Conservation (phyloP, 805 yeast genomes). For the Candida oleophila region DNA sequence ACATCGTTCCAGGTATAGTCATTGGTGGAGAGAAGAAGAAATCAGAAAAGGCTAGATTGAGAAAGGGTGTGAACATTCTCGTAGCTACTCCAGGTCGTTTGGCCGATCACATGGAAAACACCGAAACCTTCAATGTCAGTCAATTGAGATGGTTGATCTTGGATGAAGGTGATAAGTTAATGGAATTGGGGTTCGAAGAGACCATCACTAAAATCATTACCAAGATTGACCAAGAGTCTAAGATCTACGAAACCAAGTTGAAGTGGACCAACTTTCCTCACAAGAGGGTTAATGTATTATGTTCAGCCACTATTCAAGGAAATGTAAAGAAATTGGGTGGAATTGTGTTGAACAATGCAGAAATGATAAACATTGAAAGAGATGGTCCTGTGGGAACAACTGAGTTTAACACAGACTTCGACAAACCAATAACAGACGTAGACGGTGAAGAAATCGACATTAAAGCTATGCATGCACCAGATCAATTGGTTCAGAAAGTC, state of each 20-base stretch:
- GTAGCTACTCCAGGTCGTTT: constrained; percentile 98
- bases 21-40: constrained; percentile 99
- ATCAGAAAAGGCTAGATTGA: constrained; percentile 89
- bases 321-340: constrained; percentile 81
- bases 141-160: constrained; percentile 83
- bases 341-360: constrained; percentile 69
- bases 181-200: constrained; percentile 96
- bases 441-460: constrained; percentile 7
- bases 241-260: constrained; percentile 22
- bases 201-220: constrained; percentile 75
- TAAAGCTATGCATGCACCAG: constrained; percentile 63
- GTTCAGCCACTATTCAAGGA: constrained; percentile 91
- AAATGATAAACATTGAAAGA: constrained; percentile 53
- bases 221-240: constrained; percentile 48
- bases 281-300: constrained; percentile 72
- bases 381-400: constrained; percentile 20
- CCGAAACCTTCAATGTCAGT: constrained; percentile 68
- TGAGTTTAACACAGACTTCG: constrained; percentile 28
- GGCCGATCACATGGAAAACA: constrained; percentile 91
- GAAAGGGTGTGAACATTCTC: constrained; percentile 94
- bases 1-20: constrained; percentile 91
- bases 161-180: constrained; percentile 95
- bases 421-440: constrained; percentile 9
- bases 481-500: constrained; percentile 79
- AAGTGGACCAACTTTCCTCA: constrained; percentile 61